phyloP scores from a whole-genome alignment of 257 asterid genomes.

The Solanum chilense region DNA sequence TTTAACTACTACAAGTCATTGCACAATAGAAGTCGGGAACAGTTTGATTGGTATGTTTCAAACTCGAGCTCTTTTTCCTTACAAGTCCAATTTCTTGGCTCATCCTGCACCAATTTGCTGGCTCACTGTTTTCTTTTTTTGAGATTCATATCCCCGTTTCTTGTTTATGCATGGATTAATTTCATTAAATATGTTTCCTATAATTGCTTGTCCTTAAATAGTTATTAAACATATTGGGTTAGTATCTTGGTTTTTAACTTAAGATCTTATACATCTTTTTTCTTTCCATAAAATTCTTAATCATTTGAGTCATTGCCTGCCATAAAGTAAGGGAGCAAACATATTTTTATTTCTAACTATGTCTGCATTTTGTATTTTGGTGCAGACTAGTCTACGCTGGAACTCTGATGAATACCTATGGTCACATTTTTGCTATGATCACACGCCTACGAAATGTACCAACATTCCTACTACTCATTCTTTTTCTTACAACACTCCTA shows the following conservation, averaged over 20 bases:
- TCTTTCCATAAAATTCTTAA: neutral
- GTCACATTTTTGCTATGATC: neutral
- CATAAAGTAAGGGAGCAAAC: neutral
- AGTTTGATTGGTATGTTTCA: conserved; percentile 49
- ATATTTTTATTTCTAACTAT: neutral
- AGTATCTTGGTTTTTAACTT: neutral
- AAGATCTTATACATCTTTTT: neutral
- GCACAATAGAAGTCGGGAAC: conserved; percentile 40
- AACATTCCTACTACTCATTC: neutral
- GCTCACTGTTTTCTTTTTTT: neutral
- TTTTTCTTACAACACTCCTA: no score
- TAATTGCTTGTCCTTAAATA: neutral
- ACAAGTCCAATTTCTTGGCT: neutral
- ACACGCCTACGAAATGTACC: neutral
- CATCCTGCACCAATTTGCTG: neutral
- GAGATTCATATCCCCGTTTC: no score
- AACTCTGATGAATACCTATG: neutral
- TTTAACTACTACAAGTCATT: conserved; percentile 37
- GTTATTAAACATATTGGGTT: no score
- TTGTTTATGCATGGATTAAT: no score
- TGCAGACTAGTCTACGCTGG: neutral
- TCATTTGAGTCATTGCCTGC: neutral
- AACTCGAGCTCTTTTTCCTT: neutral
- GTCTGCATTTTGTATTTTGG: neutral
- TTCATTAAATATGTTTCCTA: neutral